Evolutionary conservation across 2,329 filamentous ascomycete species (phyloP).

Genomic region (Akanthomyces uredinophilus): DNA sequence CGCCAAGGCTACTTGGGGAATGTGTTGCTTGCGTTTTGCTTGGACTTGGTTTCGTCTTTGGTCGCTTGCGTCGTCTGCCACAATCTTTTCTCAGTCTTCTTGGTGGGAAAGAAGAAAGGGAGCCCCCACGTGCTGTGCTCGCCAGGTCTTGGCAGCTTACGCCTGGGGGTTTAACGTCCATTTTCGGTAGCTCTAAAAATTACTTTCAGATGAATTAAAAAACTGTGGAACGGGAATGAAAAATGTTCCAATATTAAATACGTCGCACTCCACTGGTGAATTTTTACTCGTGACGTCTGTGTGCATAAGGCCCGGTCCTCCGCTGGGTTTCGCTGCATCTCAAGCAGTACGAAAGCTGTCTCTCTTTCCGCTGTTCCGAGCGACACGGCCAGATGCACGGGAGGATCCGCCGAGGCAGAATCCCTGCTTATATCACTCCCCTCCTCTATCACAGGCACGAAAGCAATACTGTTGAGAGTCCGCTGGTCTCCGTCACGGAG

Average conservation of each 20-base stretch:
- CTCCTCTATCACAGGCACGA: background rate
- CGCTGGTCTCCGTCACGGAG: background rate
- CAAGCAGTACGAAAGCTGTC: background rate
- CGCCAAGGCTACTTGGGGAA: constrained; percentile 7
- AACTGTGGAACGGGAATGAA: constrained; percentile 7
- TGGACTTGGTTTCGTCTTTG: constrained; percentile 12
- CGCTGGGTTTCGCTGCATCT: background rate
- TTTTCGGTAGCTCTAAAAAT: constrained; percentile 15
- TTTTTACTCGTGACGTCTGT: background rate
- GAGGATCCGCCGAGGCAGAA: background rate
- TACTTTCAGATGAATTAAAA: constrained; percentile 12
- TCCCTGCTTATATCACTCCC: background rate
- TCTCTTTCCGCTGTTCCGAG: background rate
- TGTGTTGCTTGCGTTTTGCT: constrained; percentile 14
- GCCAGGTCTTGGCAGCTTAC: background rate
- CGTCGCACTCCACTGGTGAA: background rate
- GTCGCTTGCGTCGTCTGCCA: constrained; percentile 13
- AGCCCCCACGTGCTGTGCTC: background rate
- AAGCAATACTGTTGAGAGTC: background rate
- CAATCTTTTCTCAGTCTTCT: constrained; percentile 16
- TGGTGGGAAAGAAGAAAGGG: constrained; percentile 15
- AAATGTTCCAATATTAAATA: background rate
- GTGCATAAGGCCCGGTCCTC: too few species aligned
- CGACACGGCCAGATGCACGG: background rate
- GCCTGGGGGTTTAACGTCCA: constrained; percentile 10